Percentiles rank a stretch among this genome's conserved stretches.
Evolutionary conservation across 306 rosid genomes (phyloP).

Genomic region (Cotoneaster glaucophyllus): DNA sequence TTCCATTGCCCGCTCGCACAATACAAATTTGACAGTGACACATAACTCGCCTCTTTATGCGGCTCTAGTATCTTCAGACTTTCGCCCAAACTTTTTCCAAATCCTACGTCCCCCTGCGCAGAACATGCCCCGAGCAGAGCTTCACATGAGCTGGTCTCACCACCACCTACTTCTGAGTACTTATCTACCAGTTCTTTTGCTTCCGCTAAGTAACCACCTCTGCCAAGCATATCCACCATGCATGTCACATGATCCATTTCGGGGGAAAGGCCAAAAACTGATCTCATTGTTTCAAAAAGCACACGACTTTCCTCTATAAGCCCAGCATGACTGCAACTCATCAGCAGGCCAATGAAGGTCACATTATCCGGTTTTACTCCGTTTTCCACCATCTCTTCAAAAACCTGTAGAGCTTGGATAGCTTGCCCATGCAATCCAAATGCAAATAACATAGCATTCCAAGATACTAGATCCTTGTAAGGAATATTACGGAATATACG

Average conservation of each 20-base stretch:
- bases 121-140: conserved; percentile 66
- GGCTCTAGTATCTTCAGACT: conserved; percentile 44
- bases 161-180: conserved; percentile 26
- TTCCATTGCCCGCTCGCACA: conserved; percentile 65
- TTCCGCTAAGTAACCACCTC: conserved; percentile 65
- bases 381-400: conserved; percentile 44
- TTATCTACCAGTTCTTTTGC: conserved; percentile 43
- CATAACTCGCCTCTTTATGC: conserved; percentile 54
- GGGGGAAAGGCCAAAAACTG: conserved; percentile 40
- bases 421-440: conserved; percentile 64
- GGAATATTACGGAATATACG: conserved; percentile 38
- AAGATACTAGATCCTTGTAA: conserved; percentile 61
- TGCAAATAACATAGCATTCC: conserved; percentile 76
- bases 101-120: conserved; percentile 37
- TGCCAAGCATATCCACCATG: conserved; percentile 77
- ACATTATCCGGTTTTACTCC: conserved; percentile 66
- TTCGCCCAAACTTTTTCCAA: conserved; percentile 44
- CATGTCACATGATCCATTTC: conserved; percentile 66
- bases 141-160: conserved; percentile 31
- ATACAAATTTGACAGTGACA: conserved; percentile 62
- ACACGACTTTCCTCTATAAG: conserved; percentile 46
- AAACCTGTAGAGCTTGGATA: conserved; percentile 33
- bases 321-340: conserved; percentile 82
- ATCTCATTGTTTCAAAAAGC: conserved; percentile 47
- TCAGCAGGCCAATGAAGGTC: conserved; percentile 65